Evolutionary conservation across 2,329 filamentous ascomycete species (phyloP), one percentile per base, ranked within the genome.

Genomic region (Aureobasidium subglaciale): DNA sequence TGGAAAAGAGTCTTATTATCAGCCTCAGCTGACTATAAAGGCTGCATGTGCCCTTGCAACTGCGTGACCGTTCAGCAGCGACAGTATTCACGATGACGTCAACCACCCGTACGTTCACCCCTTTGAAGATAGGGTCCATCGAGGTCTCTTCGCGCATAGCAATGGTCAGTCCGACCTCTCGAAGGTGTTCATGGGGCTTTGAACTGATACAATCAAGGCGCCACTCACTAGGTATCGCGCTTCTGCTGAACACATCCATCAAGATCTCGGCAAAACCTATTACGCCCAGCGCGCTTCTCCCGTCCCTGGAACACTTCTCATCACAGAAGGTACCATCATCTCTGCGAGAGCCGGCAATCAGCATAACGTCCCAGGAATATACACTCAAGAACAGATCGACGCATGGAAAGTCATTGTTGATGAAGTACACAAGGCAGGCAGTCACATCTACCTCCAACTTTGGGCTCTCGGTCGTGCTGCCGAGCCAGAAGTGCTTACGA

Each of bases 381-480:
- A 74, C 63, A 78, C 66, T 18, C 67, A 75, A 0, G 75, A 72
- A 15, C 82, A 86, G 58, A 73, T 85, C 38, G 73, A 72, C 1
- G 78, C 72, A 0, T 88, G 84, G 85, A 80, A 77, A 59, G 69
- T 75, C 11, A 71, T 87, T 38, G 83, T 79, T 2, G 76, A 82
- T 24, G 79, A 78, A 0, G 82, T 88, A 0, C 85, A 88, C 65
- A 72, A 72, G 18, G 84, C 84, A 62, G 79, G 79, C 5, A 77
- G 75, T 16, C 80, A 75, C 63, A 82, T 87, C 50, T 86, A 75
- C 68, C 66, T 76, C 2, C 85, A 88, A 63, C 71, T 88, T 0
- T 86, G 82, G 75, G 77, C 76, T 0, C 70, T 82, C 6, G 84
- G 85, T 4, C 78, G 85, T 4, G 75, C 76, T 3, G 79, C 78